phyloP scores from a whole-genome alignment of 2,329 filamentous ascomycete species.

The Byssothecium circinans region DNA sequence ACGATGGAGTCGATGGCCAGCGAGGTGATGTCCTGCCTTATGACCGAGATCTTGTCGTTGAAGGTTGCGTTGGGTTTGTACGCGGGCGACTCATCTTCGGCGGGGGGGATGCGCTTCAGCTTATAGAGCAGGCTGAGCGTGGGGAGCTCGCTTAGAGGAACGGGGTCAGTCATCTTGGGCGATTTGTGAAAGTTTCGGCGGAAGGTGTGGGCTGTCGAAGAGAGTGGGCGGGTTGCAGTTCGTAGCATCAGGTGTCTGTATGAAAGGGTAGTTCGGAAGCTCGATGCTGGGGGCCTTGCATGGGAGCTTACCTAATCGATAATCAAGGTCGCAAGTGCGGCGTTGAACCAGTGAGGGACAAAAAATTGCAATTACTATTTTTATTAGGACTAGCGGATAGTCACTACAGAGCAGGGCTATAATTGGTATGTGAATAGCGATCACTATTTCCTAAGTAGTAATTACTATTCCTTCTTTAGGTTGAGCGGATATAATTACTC shows the following conservation, averaged over 20 bases:
- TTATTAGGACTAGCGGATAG: too few species aligned
- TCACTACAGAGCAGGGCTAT: too few species aligned
- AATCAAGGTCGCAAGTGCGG: too few species aligned
- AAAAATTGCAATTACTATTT: too few species aligned
- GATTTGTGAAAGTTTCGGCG: background rate
- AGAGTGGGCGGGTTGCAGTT: background rate
- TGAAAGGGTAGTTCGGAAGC: too few species aligned
- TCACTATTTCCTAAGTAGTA: too few species aligned
- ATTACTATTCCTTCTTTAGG: too few species aligned
- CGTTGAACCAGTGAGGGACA: too few species aligned
- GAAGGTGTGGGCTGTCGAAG: background rate
- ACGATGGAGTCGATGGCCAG: conserved; percentile 81
- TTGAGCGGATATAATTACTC: too few species aligned
- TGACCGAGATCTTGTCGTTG: conserved; percentile 71
- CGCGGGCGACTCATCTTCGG: conserved; percentile 11
- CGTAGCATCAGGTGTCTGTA: background rate
- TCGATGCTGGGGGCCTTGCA: too few species aligned
- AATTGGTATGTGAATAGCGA: too few species aligned
- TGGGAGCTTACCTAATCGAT: too few species aligned
- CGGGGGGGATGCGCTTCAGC: conserved; percentile 51
- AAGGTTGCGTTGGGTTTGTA: conserved; percentile 22
- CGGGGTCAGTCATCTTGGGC: background rate
- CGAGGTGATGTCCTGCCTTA: conserved; percentile 79
- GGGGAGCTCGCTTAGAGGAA: conserved; percentile 59
- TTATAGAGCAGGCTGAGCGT: conserved; percentile 68